Evolutionary conservation across 192 early-diverging fungal genomes (phyloP).

Genomic region (Dispira simplex): DNA sequence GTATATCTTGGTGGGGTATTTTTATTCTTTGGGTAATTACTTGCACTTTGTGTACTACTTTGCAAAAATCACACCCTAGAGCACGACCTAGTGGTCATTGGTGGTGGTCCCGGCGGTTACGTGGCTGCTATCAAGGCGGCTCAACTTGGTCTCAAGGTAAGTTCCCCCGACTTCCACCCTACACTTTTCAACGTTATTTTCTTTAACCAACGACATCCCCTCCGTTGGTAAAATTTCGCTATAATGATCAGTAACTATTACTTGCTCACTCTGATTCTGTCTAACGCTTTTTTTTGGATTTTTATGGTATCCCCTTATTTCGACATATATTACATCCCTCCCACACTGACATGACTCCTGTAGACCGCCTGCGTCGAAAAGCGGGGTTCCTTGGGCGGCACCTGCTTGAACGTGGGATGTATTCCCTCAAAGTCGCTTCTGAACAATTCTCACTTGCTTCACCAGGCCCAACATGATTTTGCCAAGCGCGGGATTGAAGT

Average conservation of each 20-base stretch:
- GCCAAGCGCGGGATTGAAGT: slow-evolving; percentile 89
- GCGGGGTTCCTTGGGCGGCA: slow-evolving; percentile 89
- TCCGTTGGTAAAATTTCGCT: too few species aligned
- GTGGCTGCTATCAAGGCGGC: slow-evolving; percentile 98
- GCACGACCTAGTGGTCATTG: slow-evolving; percentile 75
- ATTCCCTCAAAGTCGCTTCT: slow-evolving; percentile 98
- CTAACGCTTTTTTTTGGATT: too few species aligned
- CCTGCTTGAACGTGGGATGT: slow-evolving; percentile 98
- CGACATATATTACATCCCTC: too few species aligned
- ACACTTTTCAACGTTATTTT: too few species aligned
- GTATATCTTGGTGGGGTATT: background rate
- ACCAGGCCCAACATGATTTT: slow-evolving; percentile 83
- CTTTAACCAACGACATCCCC: too few species aligned
- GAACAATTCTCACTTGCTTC: slow-evolving; percentile 96
- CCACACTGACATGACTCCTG: background rate
- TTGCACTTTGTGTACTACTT: background rate
- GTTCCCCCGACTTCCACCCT: background rate
- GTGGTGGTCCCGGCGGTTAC: slow-evolving; percentile 97
- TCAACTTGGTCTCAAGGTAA: slow-evolving; percentile 91
- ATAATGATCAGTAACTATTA: too few species aligned
- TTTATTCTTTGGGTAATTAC: slow-evolving; percentile 1
- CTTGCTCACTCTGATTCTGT: too few species aligned
- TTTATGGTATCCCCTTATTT: too few species aligned
- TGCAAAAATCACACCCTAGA: slow-evolving; percentile 20
- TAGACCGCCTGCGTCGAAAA: slow-evolving; percentile 95